phyloP scores from a whole-genome alignment of 495 filamentous ascomycete species.

The Aspergillus steynii region DNA sequence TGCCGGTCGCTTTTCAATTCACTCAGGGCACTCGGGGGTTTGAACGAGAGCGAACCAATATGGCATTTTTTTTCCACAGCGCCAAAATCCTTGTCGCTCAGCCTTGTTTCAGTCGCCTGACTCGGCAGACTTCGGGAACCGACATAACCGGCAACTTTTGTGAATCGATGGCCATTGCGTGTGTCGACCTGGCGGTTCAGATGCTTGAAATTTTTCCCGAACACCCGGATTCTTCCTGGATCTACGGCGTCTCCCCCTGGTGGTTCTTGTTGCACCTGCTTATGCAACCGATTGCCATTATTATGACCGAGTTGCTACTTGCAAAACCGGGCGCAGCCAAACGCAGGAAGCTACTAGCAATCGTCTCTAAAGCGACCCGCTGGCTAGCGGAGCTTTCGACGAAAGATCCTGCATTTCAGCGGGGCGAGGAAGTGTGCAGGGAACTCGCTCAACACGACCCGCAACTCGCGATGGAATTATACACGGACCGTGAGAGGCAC shows the following conservation, averaged over 20 bases:
- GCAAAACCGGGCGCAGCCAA: slow-evolving; percentile 40
- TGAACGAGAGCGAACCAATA: slow-evolving; percentile 26
- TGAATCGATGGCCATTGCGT: slow-evolving; percentile 43
- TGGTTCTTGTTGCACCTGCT: slow-evolving; percentile 60
- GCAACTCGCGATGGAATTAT: slow-evolving; percentile 1
- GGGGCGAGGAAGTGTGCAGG: slow-evolving; percentile 46
- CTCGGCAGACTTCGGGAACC: slow-evolving; percentile 25
- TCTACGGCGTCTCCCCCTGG: slow-evolving; percentile 54
- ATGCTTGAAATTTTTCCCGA: slow-evolving; percentile 51
- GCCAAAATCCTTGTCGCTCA: slow-evolving; percentile 56
- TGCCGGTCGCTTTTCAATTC: slow-evolving; percentile 49
- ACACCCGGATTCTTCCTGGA: slow-evolving; percentile 29
- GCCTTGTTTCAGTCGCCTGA: slow-evolving; percentile 56
- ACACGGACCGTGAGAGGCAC: background rate
- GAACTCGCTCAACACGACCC: slow-evolving; percentile 19
- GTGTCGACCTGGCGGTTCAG: slow-evolving; percentile 49
- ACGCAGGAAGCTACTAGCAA: slow-evolving; percentile 34
- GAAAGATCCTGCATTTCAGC: slow-evolving; percentile 42
- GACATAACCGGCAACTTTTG: slow-evolving; percentile 43
- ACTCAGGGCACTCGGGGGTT: slow-evolving; percentile 22
- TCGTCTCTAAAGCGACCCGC: slow-evolving; percentile 41
- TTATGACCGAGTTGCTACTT: slow-evolving; percentile 53
- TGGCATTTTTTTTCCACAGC: slow-evolving; percentile 55
- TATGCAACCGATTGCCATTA: slow-evolving; percentile 54
- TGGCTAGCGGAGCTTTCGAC: slow-evolving; percentile 48